Conservation (phyloP, 495 filamentous ascomycete species). For the Penicillium steckii region DNA sequence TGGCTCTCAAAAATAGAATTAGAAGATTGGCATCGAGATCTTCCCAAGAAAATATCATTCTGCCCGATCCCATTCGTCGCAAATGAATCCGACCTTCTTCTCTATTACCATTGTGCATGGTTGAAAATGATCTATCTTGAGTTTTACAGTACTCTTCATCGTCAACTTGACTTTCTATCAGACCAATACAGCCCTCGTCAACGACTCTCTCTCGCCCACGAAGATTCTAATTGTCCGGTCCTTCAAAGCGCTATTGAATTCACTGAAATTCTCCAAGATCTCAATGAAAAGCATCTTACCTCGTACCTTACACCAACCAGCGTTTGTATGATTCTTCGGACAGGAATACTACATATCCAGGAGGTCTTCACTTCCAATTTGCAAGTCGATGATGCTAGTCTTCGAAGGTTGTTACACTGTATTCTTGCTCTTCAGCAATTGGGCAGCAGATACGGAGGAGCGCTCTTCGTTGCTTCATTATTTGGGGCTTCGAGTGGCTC, state of each 20-base stretch:
- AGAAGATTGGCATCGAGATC: conserved; percentile 7
- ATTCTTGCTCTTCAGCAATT: conserved; percentile 7
- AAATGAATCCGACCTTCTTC: conserved; percentile 1
- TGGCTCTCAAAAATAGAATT: conserved; percentile 8
- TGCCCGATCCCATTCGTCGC: conserved; percentile 1
- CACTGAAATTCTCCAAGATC: conserved; percentile 5
- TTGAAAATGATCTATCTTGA: conserved; percentile 7
- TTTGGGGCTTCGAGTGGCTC: background rate
- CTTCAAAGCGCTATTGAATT: conserved; percentile 3
- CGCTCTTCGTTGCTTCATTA: conserved; percentile 6
- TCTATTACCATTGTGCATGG: conserved; percentile 11
- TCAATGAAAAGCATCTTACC: conserved; percentile 6
- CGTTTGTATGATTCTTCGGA: conserved; percentile 9
- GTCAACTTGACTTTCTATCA: conserved; percentile 9
- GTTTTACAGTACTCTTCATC: conserved; percentile 6
- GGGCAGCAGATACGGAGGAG: conserved; percentile 4
- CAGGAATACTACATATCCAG: conserved; percentile 12
- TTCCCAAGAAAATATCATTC: conserved; percentile 3
- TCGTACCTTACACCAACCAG: conserved; percentile 10
- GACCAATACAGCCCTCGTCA: conserved; percentile 4
- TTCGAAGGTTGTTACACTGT: conserved; percentile 1
- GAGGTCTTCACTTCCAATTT: conserved; percentile 4
- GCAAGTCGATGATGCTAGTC: background rate
- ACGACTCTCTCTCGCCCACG: conserved; percentile 2
- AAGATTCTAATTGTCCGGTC: background rate